phyloP scores from a whole-genome alignment of 1,284 basidiomycete species.

The Pyrrhoderma noxium region DNA sequence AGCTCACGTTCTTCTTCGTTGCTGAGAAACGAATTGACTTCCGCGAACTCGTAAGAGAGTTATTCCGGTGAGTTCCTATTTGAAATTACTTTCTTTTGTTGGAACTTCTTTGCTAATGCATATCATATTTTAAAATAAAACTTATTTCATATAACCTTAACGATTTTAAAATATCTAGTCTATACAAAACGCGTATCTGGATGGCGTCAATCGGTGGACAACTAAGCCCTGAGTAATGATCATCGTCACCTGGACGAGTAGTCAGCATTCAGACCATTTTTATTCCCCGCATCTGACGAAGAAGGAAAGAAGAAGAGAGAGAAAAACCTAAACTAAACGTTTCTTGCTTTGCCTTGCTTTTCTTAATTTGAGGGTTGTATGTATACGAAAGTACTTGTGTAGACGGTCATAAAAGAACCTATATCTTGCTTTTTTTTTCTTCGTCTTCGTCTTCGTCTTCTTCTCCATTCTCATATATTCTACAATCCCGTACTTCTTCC shows the following conservation, averaged over 20 bases:
- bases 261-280: no score
- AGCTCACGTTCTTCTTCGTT: slow-evolving; percentile 96
- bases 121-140: not conserved
- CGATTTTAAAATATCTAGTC: slow-evolving; percentile 29
- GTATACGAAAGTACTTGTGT: no score
- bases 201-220: slow-evolving; percentile 57
- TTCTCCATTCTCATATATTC: no score
- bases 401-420: no score
- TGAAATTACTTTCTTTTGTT: not conserved
- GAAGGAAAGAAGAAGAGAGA: no score
- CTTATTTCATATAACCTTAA: slow-evolving; percentile 3
- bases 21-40: slow-evolving; percentile 97
- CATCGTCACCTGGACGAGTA: no score
- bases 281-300: no score
- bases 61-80: slow-evolving; percentile 60
- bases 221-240: slow-evolving; percentile 8
- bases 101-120: not conserved
- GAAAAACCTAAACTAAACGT: no score
- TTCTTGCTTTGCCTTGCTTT: no score
- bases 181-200: slow-evolving; percentile 78
- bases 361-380: no score
- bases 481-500: not conserved
- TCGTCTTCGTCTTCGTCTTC: no score
- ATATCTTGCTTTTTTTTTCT: no score
- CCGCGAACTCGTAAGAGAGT: slow-evolving; percentile 87